Base-by-base conservation (phyloP, 2,329 filamentous ascomycete genomes). In the Talaromyces amestolkiae region DNA sequence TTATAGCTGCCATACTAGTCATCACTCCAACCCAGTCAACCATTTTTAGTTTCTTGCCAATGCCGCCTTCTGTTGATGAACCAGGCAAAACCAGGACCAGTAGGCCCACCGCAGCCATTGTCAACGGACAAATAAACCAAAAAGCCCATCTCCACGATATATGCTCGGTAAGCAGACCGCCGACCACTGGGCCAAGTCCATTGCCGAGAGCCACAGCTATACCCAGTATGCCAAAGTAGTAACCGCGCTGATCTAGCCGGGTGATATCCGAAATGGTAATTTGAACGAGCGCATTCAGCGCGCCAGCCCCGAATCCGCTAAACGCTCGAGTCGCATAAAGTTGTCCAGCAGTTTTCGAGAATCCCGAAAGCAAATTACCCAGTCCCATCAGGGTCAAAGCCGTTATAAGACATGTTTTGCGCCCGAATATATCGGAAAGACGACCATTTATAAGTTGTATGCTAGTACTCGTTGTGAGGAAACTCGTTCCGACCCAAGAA, bases 371-470 rank as follows among this genome's bases (percentile, higher is more conserved):
- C 53, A 88, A 73, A 69, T 86, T 84, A 2, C 81, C 83, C 2
- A 87, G 33, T 1, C 78, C 76, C n/a, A 88, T 74, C 6, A 86
- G 71, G 0, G 75, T 76, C 3, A 86, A 74, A 2, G 82, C 81
- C 0, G 77, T 76, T 3, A 87, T 70, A 37, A 84, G 82, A 6
- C 86, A 77, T 4, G 78, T 76, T 70, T 87, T 87, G 19, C 85
- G 79, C n/a, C 84, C 84, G 47, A 86, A 79, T 0, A 86, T 81
- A 71, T 87, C 84, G 2, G 83, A 85, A 4, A 86, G 69, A 0
- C 84, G 79, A 33, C 85, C 85, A 71, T 87, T 87, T 3, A 88
- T 78, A 60, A 87, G 83, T 72, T 87, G 85, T 66, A 87, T 87
- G 3, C 71, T 70, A 0, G 78, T 80, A 9, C 72, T 75, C 0